Evolutionary conservation across 306 rosid species (phyloP).

Genomic region (Citrullus mucosospermus): DNA sequence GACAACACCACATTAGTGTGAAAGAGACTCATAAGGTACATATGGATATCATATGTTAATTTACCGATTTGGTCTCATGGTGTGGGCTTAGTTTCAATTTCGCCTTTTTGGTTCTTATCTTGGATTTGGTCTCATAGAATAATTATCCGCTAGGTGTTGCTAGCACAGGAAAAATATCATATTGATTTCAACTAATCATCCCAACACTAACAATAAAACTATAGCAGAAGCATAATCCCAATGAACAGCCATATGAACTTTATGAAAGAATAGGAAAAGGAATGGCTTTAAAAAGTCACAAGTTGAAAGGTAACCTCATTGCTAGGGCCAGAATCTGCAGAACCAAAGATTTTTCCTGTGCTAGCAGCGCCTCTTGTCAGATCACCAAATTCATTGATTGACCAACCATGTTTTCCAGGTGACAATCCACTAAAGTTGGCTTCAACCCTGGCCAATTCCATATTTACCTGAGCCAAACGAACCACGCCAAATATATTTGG

Average conservation of each 20-base stretch:
- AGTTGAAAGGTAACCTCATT: slow-evolving; percentile 43
- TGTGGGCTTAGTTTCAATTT: not conserved
- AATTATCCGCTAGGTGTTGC: no score
- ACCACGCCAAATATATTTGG: slow-evolving; percentile 75
- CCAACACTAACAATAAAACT: not conserved
- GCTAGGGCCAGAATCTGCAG: slow-evolving; percentile 15
- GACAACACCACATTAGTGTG: not conserved
- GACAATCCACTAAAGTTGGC: slow-evolving; percentile 73
- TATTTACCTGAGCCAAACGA: slow-evolving; percentile 78
- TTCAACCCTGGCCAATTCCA: slow-evolving; percentile 86
- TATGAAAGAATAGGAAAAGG: not conserved
- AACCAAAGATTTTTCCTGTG: slow-evolving; percentile 68
- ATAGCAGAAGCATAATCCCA: not conserved
- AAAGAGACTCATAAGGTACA: not conserved
- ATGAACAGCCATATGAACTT: not conserved
- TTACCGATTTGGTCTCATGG: not conserved
- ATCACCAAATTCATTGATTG: slow-evolving; percentile 87
- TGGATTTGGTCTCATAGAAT: no score
- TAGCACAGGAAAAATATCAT: no score
- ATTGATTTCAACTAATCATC: not conserved
- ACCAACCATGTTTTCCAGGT: slow-evolving; percentile 90
- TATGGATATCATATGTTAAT: not conserved
- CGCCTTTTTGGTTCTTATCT: not conserved
- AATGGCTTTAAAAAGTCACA: not conserved
- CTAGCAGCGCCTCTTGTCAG: slow-evolving; percentile 76